phyloP scores from a whole-genome alignment of 176 grass and related monocot genomes.

The Luzula sylvatica region DNA sequence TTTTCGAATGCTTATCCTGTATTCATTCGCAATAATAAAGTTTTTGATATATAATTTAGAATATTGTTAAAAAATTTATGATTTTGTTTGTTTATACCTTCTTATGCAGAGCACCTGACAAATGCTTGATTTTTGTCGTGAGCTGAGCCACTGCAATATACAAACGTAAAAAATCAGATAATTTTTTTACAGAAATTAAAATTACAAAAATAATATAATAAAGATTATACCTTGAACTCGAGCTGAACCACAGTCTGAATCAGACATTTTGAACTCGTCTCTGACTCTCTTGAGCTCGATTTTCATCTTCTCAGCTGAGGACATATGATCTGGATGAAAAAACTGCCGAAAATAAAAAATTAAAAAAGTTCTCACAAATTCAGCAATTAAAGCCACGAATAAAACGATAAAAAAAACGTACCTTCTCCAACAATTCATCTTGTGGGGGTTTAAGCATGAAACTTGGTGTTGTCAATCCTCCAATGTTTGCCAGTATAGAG shows the following conservation, averaged over 20 bases:
- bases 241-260: conserved; percentile 84
- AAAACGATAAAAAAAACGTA: conserved; percentile 17
- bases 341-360: conserved; percentile 41
- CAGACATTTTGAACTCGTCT: conserved; percentile 93
- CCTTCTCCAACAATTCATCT: conserved; percentile 74
- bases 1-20: conserved; percentile 91
- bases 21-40: neutral
- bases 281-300: conserved; percentile 69
- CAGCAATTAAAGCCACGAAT: neutral
- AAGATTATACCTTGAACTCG: conserved; percentile 66
- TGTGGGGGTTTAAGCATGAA: conserved; percentile 60
- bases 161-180: neutral
- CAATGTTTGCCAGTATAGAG: conserved; percentile 24
- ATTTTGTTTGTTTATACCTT: conserved; percentile 60
- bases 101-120: conserved; percentile 69
- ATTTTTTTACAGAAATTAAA: neutral
- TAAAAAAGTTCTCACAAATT: neutral
- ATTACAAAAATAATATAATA: neutral
- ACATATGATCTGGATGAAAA: conserved; percentile 95
- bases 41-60: neutral
- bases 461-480: conserved; percentile 5
- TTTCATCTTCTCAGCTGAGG: conserved; percentile 90
- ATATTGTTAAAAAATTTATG: neutral
- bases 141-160: conserved; percentile 68
- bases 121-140: conserved; percentile 95